Evolutionary conservation across 2,329 filamentous ascomycete species (phyloP), one percentile per base, ranked within the genome.

Genomic region (Curvularia verruculosa): DNA sequence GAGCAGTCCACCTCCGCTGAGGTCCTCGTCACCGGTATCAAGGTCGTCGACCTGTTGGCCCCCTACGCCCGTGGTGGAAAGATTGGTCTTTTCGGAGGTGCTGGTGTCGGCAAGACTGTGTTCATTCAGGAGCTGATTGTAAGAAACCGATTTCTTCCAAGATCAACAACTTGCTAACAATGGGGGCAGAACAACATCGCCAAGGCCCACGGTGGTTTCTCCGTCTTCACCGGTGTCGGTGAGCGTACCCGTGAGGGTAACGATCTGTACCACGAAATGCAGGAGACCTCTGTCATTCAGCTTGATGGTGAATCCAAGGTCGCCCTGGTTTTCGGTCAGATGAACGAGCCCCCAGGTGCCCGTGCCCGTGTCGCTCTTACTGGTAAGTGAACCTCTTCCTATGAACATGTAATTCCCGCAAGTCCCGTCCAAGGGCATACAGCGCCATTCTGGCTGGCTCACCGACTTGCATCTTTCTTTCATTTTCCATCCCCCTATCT

Each of bases 221-320:
- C 95, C 71, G 95, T 99, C 80, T 99, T 99, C 90, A 96, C 92
- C 79, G 95, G 95, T 94, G 95, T 99, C 83, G 95, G 95, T 81
- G 95, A 99, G 90, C 94, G 95, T 87, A 99, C 95, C 80, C 95
- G 95, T 92, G 95, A 99, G 89, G 95, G 95, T 88, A 99, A 99
- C 89, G 95, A 99, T 89, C 83, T 99, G 87, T 99, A 99, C 90
- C 94, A 99, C 85, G 95, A 99, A 88, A 99, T 99, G 95, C 95
- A 98, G 87, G 94, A 99, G 85, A 99, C 95, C 72, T 92, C 91
- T 78, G 95, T 99, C 87, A 99, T 99, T 83, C 89, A 99, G 83
- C 92, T 99, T 70, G 95, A 99, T 69, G 95, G 95, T 82, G 94
- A 97, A 77, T 98, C 95, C 81, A 99, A 99, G 90, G 95, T 98